Evolutionary conservation across 768 basidiomycete genomes (phyloP).

Genomic region (Pilatotrama ljubarskyi): DNA sequence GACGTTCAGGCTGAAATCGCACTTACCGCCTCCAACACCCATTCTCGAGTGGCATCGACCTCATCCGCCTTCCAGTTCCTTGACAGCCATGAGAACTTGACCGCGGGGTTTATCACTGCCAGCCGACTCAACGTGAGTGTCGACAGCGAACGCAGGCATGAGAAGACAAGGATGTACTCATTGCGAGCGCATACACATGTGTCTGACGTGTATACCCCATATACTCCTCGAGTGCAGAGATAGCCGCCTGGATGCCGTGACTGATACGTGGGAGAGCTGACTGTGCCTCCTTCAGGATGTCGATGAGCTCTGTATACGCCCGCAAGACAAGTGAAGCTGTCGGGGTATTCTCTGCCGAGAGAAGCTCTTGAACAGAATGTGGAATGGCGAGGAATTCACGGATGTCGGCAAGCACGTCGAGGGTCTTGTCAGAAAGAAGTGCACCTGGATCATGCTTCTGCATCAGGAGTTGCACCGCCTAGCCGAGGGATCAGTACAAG

Average conservation of each 20-base stretch:
- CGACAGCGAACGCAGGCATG: background rate
- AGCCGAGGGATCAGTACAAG: background rate
- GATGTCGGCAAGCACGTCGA: conserved; percentile 22
- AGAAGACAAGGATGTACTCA: background rate
- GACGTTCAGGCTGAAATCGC: background rate
- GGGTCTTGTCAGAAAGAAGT: conserved; percentile 20
- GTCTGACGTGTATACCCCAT: background rate
- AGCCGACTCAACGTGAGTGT: background rate
- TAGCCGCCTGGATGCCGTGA: conserved; percentile 1
- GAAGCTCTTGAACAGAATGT: conserved; percentile 30
- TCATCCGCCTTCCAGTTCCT: conserved; percentile 1
- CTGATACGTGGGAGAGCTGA: background rate
- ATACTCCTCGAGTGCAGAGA: conserved; percentile 17
- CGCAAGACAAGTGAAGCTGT: conserved; percentile 11
- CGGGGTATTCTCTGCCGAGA: conserved; percentile 33
- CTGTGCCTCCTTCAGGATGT: background rate
- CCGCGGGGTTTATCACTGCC: conserved; percentile 8
- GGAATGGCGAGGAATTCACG: conserved; percentile 25
- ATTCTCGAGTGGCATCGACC: background rate
- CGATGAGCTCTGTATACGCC: conserved; percentile 5
- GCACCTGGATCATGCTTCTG: conserved; percentile 13
- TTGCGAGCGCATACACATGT: conserved; percentile 13
- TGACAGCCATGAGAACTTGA: conserved; percentile 11
- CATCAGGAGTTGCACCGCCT: conserved; percentile 12
- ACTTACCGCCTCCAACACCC: background rate